These are phyloP conservation scores for Tetrahymena thermophila DNA, from an alignment of 73 alveolate genomes.

Conservation along the genomic window DNA sequence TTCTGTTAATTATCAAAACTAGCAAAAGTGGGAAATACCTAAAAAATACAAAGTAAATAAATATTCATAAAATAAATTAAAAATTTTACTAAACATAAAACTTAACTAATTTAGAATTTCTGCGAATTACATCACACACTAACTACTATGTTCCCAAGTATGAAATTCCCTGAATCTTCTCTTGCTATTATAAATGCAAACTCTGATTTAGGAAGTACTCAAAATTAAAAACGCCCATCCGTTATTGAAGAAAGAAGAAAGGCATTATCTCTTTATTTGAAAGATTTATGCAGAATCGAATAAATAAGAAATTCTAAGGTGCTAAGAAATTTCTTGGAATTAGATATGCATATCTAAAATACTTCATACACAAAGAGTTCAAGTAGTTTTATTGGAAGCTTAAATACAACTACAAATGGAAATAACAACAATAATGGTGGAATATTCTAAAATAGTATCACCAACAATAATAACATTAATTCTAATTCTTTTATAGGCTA, in stretches of 20 bases:
- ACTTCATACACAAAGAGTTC: neutral
- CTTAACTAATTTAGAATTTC: constrained; percentile 28
- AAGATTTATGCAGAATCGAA: constrained; percentile 37
- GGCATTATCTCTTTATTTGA: constrained; percentile 12
- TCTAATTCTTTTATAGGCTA: neutral
- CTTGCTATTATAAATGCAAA: constrained; percentile 39
- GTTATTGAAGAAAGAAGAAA: constrained; percentile 43
- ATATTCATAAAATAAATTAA: neutral
- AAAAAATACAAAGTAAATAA: constrained; percentile 42
- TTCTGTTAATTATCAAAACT: constrained; percentile 36
- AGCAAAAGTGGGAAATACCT: constrained; percentile 61
- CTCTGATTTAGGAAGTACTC: constrained; percentile 36
- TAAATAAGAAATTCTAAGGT: constrained; percentile 14
- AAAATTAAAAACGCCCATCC: constrained; percentile 28
- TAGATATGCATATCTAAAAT: constrained; percentile 4
- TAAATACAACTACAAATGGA: neutral
- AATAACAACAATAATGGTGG: neutral
- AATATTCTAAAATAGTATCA: neutral
- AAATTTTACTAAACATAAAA: neutral
- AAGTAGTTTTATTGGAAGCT: neutral
- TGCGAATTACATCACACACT: constrained; percentile 50
- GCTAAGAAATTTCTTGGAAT: constrained; percentile 25
- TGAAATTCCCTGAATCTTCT: constrained; percentile 40
- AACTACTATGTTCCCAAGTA: constrained; percentile 8
- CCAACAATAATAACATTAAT: neutral